Evolutionary conservation across 169 alveolate species (phyloP), one percentile per base, ranked within the genome.

Genomic region (Babesia bigemina): DNA sequence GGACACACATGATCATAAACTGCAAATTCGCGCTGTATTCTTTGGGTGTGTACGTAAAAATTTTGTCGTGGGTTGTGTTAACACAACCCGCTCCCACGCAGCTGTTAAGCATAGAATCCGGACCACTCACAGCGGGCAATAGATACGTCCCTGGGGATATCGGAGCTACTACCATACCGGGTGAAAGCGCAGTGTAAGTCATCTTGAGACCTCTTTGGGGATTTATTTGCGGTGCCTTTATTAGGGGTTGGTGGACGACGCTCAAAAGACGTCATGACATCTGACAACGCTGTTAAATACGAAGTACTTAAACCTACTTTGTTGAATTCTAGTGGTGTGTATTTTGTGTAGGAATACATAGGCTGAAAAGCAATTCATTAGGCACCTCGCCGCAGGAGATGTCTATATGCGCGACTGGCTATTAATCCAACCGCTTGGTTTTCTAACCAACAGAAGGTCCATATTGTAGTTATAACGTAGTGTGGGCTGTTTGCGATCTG

Each of bases 331-430:
- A 4, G 39, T 6, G 6, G 39, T 59, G 47, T 59, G 67, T 59
- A 21, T 29, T 49, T 11, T 59, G 24, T 33, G 3, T 17, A 11
- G 17, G 67, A 36, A 11, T 33, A 0, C 17, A 13, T 7, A 1
- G 26, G 13, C 47, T 19, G 49, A 21, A 14, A 33, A 14, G 12
- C 28, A n/a, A n/a, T 36, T 9, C 36, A 22, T 42, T 49, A 12
- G 61, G 76, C 76, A 67, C 76, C 76, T 19, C 36, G 53, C 49
- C 53, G 76, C 76, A 67, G 47, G 17, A 67, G 56, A 1, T 67
- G 76, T 67, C 76, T 67, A 67, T 7, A 33, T 33, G 39, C 39
- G 39, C 39, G 39, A 6, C 39, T 16, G 29, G 7, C 22, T 3
- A 16, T 21, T 56, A 2, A 2, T 19, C 57, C 8, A 2, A 49